Percentiles rank a stretch among this genome's conserved stretches.
These are phyloP conservation scores for Alternaria ethzedia DNA, from an alignment of 2,329 filamentous ascomycete species.

Conservation along the genomic window DNA sequence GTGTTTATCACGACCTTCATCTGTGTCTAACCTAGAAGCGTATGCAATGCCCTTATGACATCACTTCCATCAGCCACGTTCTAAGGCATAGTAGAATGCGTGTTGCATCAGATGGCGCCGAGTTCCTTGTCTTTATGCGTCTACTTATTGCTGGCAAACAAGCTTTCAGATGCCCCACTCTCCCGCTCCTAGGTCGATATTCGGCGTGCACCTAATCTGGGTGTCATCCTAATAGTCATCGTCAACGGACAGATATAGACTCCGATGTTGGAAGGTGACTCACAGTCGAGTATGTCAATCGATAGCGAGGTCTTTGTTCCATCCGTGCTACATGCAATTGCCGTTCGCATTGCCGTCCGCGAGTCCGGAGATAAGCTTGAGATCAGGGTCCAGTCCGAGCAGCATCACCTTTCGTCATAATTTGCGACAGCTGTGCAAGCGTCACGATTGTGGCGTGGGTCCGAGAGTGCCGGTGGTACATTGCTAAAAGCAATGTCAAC, in stretches of 20 bases:
- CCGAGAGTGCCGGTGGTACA: not conserved
- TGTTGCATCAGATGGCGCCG: not conserved
- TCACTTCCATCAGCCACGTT: not conserved
- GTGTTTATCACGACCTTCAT: not conserved
- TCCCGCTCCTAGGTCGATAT: not conserved
- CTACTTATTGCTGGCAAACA: not conserved
- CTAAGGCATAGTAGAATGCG: not conserved
- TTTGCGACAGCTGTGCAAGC: slow-evolving; percentile 4
- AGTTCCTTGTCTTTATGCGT: not conserved
- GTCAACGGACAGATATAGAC: not conserved
- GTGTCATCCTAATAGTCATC: not conserved
- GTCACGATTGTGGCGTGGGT: slow-evolving; percentile 12
- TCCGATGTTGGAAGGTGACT: not conserved
- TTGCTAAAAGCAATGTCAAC: not conserved
- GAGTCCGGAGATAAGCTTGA: slow-evolving; percentile 9
- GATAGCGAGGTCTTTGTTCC: not conserved
- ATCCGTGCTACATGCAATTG: not conserved
- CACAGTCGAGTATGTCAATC: not conserved
- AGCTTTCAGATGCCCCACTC: slow-evolving; percentile 5
- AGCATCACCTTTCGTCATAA: slow-evolving; percentile 16
- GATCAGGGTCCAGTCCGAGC: slow-evolving; percentile 6
- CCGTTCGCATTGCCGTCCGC: not conserved
- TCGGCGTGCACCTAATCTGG: not conserved
- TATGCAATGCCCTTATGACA: not conserved
- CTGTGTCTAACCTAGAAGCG: not conserved